phyloP scores from a whole-genome alignment of 2,329 filamentous ascomycete species.

The Talaromyces rugulosus region DNA sequence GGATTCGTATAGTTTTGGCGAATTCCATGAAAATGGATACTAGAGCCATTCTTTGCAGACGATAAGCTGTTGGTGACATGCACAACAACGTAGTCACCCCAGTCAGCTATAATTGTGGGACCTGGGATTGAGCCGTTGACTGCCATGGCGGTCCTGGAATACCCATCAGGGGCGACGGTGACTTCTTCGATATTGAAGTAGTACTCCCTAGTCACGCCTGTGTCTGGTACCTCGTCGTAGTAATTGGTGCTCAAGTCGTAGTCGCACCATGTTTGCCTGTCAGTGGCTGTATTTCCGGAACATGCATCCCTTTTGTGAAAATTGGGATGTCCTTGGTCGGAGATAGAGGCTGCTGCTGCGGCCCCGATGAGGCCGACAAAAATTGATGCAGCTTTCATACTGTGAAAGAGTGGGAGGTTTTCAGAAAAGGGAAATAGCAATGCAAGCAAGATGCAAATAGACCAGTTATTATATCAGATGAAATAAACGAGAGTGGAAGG shows the following conservation, averaged over 20 bases:
- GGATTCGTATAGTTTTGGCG: slow-evolving; percentile 27
- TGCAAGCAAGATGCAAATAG: not conserved
- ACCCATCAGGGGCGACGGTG: slow-evolving; percentile 26
- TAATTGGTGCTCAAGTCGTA: slow-evolving; percentile 11
- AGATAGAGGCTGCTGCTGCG: not conserved
- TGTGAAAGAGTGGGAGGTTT: not conserved
- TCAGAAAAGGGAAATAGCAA: too few species aligned
- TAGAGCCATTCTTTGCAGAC: slow-evolving; percentile 9
- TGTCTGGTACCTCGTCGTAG: slow-evolving; percentile 14
- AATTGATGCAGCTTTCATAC: not conserved
- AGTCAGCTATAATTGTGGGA: slow-evolving; percentile 30
- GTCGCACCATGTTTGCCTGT: slow-evolving; percentile 9
- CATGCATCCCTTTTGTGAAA: not conserved
- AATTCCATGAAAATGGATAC: slow-evolving; percentile 28
- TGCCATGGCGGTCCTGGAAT: slow-evolving; percentile 21
- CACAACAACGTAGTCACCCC: slow-evolving; percentile 28
- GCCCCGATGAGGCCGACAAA: not conserved
- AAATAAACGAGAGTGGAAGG: not conserved
- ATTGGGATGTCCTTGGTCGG: not conserved
- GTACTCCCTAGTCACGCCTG: slow-evolving; percentile 26
- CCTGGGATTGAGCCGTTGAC: slow-evolving; percentile 32
- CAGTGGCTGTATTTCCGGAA: slow-evolving; percentile 4
- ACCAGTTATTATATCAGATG: not conserved
- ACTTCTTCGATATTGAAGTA: slow-evolving; percentile 23
- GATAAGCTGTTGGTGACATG: slow-evolving; percentile 21